A percentile compares a stretch with the other conserved stretches of the same genome.
Conservation (phyloP, 2,329 filamentous ascomycete genomes). For the Coniochaeta hoffmannii region DNA sequence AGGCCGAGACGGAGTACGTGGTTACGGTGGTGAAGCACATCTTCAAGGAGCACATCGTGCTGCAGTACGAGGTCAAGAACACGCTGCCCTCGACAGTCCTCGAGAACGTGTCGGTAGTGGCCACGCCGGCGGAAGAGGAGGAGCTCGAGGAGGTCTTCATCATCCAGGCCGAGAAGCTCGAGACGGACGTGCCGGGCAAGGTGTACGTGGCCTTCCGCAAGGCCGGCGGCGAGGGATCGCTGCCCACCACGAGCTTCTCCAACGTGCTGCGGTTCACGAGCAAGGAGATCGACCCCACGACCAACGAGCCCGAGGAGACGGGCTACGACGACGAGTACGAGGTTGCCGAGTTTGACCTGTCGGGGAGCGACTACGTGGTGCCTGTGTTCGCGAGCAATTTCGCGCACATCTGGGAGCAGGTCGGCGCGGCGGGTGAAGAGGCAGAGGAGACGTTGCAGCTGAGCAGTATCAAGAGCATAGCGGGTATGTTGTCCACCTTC, state of each 20-base stretch:
- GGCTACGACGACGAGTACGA: conserved; percentile 98
- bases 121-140: conserved; percentile 73
- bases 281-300: conserved; percentile 95
- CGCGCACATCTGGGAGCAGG: conserved; percentile 90
- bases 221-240: conserved; percentile 63
- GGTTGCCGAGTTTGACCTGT: conserved; percentile 85
- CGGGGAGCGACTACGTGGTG: conserved; percentile 87
- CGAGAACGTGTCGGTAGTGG: conserved; percentile 79
- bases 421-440: conserved; percentile 81
- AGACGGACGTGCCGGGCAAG: conserved; percentile 80
- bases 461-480: conserved; percentile 82
- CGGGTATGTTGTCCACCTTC: conserved; percentile 52
- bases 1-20: conserved; percentile 96
- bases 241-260: conserved; percentile 75
- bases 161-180: conserved; percentile 75
- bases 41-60: conserved; percentile 92
- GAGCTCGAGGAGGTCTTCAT: conserved; percentile 89
- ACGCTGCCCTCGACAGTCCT: conserved; percentile 86
- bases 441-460: conserved; percentile 87
- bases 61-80: conserved; percentile 98
- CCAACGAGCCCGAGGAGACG: conserved; percentile 81
- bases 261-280: conserved; percentile 95
- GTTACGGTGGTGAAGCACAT: conserved; percentile 92
- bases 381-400: conserved; percentile 94
- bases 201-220: conserved; percentile 95